phyloP scores from a whole-genome alignment of 1,139 yeast genomes.

The Arxiozyma heterogenica region DNA sequence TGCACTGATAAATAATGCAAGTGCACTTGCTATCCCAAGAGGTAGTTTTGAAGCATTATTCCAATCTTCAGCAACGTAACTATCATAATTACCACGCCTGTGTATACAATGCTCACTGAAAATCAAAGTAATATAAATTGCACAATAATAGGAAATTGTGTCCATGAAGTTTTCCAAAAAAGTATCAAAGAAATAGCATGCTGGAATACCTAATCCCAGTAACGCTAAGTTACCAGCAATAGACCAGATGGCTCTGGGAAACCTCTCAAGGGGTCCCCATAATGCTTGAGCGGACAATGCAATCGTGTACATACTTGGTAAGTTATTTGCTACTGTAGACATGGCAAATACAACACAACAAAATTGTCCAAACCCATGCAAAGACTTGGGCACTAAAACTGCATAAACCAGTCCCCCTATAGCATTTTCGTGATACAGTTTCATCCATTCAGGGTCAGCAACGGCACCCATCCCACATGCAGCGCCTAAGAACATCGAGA shows the following conservation, averaged over 20 bases:
- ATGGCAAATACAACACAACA: constrained; percentile 79
- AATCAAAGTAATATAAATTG: constrained; percentile 67
- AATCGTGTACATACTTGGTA: constrained; percentile 90
- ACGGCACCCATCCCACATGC: constrained; percentile 66
- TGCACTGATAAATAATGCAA: constrained; percentile 74
- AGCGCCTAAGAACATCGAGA: constrained; percentile 77
- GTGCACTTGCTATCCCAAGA: constrained; percentile 63
- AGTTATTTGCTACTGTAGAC: constrained; percentile 81
- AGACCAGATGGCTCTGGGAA: constrained; percentile 83
- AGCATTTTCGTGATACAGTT: constrained; percentile 35
- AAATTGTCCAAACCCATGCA: constrained; percentile 84
- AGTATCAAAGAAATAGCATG: constrained; percentile 59
- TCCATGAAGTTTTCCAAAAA: constrained; percentile 85
- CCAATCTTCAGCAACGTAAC: constrained; percentile 58
- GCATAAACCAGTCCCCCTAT: constrained; percentile 80
- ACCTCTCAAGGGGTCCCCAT: constrained; percentile 59
- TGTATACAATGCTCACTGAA: constrained; percentile 72
- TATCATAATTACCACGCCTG: constrained; percentile 48
- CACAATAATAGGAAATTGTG: constrained; percentile 82
- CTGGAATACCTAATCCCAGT: constrained; percentile 82
- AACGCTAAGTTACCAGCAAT: constrained; percentile 64
- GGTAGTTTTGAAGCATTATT: constrained; percentile 52
- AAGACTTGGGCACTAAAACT: constrained; percentile 65
- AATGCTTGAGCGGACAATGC: constrained; percentile 78
- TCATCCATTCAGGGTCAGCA: constrained; percentile 38